These are phyloP conservation scores for Pontederia crassipes DNA, from an alignment of 176 grass and related monocot species.

Conservation along the genomic window DNA sequence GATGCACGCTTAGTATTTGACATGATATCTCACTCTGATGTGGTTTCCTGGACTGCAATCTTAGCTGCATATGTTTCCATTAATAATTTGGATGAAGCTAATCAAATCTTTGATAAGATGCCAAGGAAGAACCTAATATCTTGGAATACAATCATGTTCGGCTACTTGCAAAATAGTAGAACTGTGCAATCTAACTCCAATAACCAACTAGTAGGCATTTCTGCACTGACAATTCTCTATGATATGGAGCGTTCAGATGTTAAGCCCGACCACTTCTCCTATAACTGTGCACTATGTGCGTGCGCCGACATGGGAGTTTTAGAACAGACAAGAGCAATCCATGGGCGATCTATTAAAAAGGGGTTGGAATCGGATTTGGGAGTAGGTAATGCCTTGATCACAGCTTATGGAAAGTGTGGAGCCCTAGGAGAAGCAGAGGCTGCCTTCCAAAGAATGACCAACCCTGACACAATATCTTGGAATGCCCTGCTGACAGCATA, in stretches of 20 bases:
- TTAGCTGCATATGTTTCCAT: conserved; percentile 20
- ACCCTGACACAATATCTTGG: conserved; percentile 20
- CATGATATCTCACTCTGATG: conserved; percentile 11
- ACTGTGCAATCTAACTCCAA: background rate
- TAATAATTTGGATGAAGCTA: conserved; percentile 12
- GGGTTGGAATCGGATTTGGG: conserved; percentile 16
- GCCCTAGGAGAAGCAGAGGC: conserved; percentile 15
- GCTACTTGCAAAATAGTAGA: conserved; percentile 18
- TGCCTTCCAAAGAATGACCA: conserved; percentile 4
- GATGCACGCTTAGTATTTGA: conserved; percentile 16
- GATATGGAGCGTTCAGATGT: conserved; percentile 16
- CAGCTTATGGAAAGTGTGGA: conserved; percentile 26
- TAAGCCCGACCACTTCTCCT: conserved; percentile 21
- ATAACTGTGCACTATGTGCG: conserved; percentile 21
- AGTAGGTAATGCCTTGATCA: conserved; percentile 21
- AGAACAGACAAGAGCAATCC: conserved; percentile 22
- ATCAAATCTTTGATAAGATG: conserved; percentile 12
- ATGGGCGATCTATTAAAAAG: conserved; percentile 17
- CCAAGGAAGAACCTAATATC: conserved; percentile 19
- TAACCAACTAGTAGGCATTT: background rate
- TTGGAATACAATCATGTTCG: conserved; percentile 24
- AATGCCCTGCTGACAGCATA: conserved; percentile 25
- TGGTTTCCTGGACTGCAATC: conserved; percentile 20
- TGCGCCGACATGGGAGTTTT: conserved; percentile 12
- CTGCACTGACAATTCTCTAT: conserved; percentile 8